These are phyloP conservation scores for Pseudonitzschia multiseries DNA, from an alignment of 108 stramenopile species.

Conservation along the genomic window DNA sequence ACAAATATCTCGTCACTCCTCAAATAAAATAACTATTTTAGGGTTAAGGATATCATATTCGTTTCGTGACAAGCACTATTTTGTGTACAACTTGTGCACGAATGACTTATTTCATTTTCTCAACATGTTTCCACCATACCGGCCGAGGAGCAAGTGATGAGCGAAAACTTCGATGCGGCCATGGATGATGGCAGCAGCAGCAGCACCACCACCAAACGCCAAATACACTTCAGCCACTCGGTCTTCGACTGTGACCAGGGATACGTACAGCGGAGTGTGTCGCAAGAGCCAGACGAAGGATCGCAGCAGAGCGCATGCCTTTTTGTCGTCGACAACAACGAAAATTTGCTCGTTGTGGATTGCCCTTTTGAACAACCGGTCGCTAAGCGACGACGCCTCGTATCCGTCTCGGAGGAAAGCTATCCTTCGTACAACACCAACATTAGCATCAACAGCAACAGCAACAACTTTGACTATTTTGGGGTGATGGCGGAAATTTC, in stretches of 20 bases:
- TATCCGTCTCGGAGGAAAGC: neutral
- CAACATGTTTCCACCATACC: too few species aligned
- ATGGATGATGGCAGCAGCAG: neutral
- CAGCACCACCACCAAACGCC: neutral
- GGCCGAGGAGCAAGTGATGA: slow-evolving; percentile 19
- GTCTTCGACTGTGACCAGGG: too few species aligned
- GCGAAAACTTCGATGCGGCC: neutral
- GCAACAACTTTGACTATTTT: too few species aligned
- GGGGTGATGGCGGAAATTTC: too few species aligned
- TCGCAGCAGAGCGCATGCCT: neutral
- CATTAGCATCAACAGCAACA: too few species aligned
- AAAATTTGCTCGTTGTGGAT: slow-evolving; percentile 13
- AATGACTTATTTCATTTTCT: too few species aligned
- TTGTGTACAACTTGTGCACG: too few species aligned
- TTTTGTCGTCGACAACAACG: neutral
- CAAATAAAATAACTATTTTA: too few species aligned
- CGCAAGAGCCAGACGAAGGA: neutral
- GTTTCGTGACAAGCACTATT: too few species aligned
- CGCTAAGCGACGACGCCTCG: slow-evolving; percentile 29
- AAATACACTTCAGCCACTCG: neutral
- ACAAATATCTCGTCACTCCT: too few species aligned
- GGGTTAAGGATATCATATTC: too few species aligned
- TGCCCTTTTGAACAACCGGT: slow-evolving; percentile 35
- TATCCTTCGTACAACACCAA: too few species aligned
- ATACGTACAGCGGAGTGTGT: neutral